These are phyloP conservation scores for Aphanoascus verrucosus DNA, from an alignment of 2,329 filamentous ascomycete genomes.

Conservation along the genomic window DNA sequence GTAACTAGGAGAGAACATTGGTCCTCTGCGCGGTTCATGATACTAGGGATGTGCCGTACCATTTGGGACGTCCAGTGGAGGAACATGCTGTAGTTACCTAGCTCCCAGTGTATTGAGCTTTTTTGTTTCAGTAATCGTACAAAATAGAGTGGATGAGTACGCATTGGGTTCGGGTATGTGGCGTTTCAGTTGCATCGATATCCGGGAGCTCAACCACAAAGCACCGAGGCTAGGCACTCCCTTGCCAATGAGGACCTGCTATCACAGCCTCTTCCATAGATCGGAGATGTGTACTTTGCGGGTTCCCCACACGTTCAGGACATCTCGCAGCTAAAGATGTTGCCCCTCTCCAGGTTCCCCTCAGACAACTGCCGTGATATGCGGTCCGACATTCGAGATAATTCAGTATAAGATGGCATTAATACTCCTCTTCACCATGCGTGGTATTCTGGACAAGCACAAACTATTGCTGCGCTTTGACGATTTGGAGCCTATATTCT, in stretches of 20 bases:
- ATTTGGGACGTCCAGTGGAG: too few species aligned
- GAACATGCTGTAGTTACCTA: too few species aligned
- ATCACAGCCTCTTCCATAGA: background rate
- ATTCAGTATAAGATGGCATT: background rate
- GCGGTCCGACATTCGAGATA: background rate
- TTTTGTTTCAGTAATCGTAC: background rate
- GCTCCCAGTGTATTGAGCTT: too few species aligned
- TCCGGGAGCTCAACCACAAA: background rate
- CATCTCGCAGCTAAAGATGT: background rate
- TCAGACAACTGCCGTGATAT: slow-evolving; percentile 8
- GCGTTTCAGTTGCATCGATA: background rate
- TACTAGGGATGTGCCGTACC: too few species aligned
- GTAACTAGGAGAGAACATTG: background rate
- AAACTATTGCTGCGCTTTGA: background rate
- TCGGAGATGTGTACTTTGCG: background rate
- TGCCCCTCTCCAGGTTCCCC: background rate
- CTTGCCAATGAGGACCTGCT: background rate
- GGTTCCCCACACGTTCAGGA: background rate
- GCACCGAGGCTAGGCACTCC: slow-evolving; percentile 1
- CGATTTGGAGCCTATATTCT: background rate
- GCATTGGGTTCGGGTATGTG: too few species aligned
- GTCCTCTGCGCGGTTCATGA: too few species aligned
- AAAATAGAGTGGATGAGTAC: too few species aligned
- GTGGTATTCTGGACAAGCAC: background rate
- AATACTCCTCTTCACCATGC: background rate